Evolutionary conservation across 1,284 basidiomycete genomes (phyloP), one percentile per base, ranked within the genome.

Genomic region (Psilocybe mexicana): DNA sequence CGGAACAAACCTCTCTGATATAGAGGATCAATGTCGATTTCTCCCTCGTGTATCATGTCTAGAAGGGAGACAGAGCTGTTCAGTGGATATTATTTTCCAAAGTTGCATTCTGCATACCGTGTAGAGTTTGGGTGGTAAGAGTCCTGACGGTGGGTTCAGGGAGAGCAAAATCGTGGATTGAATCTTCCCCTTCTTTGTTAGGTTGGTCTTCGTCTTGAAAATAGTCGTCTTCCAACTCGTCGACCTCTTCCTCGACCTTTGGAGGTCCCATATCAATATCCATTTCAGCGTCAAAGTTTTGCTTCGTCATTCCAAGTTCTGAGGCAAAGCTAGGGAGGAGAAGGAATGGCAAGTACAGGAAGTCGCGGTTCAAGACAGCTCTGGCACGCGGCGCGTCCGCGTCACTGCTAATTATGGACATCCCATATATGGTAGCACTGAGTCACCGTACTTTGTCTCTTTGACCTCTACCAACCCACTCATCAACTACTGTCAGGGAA

Each of bases 21-120:
- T 35, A 80, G 72, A 0, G 87, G 87, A 57, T 82, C 80, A 18
- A 90, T 70, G 65, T 90, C 85, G 54, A 90, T 86, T 0, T 70
- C 69, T 2, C 86, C 87, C 35, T 85, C 78, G 65, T 88, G 86
- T 56, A 90, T 87, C 30, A 81, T 73, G 5, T 66, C 86, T 88
- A 43, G 6, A 33, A 45, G 33, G 8, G 25, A 26, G 30, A 36
- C 35, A 36, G 12, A 36, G 43, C 56, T 59, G 44, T 63, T 25
- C 11, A 35, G 54, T 25, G 51, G 28, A 43, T 12, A 33, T 33
- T 26, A 38, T 28, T 5, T 11, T 26, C 2, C 10, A 58, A 33
- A 11, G 49, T 52, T 42, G n/a, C 42, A n/a, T 18, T 40, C 10
- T 12, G 36, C 80, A 62, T 55, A 87, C 87, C 65, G 65, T 88